Evolutionary conservation across 495 filamentous ascomycete species (phyloP), one percentile per base, ranked within the genome.

Genomic region (Tuber borchii): DNA sequence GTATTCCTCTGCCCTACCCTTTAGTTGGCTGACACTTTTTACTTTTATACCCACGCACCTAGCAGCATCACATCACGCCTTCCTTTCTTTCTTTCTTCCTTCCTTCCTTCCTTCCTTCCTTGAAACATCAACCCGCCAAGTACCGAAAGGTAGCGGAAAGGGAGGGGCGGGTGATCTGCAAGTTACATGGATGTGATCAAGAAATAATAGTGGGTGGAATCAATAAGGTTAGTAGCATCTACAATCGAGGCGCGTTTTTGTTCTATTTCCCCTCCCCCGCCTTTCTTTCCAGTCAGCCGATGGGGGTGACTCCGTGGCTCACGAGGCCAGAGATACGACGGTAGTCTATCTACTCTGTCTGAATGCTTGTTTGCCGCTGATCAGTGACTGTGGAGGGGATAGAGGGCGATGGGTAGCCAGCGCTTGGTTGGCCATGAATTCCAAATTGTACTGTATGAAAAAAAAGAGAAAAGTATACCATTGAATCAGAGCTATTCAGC

Each of bases 111-210:
- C 12, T 43, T 19, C 26, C 26, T 65, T 65, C 56, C 26, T 65
- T 65, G 56, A 65, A 65, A 65, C 26, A 31, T 9, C 56, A 65
- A 65, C 14, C 56, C 4, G 56, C 26, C 56, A 65, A 65, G 56
- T 6, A 65, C 56, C 14, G n/a, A 12, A 31, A 31, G 0, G 26
- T 26, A 17, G 12, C 10, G 56, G 56, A 65, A 65, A 65, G n/a
- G 56, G 56, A 65, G 56, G 56, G 56, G 56, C 56, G 56, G 56
- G 56, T 65, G 56, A 65, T 65, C 56, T 65, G 56, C 56, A 31
- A 31, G 56, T 65, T 65, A 65, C 26, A 65, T 31, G 56, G 56
- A 31, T 65, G 56, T 5, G 56, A 65, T 65, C n/a, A 65, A 12
- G n/a, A 65, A 26, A 6, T 65, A 12, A 31, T 5, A 14, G 26